Conservation (phyloP, 192 early-diverging fungal genomes). For the Chytriomyces confervae region DNA sequence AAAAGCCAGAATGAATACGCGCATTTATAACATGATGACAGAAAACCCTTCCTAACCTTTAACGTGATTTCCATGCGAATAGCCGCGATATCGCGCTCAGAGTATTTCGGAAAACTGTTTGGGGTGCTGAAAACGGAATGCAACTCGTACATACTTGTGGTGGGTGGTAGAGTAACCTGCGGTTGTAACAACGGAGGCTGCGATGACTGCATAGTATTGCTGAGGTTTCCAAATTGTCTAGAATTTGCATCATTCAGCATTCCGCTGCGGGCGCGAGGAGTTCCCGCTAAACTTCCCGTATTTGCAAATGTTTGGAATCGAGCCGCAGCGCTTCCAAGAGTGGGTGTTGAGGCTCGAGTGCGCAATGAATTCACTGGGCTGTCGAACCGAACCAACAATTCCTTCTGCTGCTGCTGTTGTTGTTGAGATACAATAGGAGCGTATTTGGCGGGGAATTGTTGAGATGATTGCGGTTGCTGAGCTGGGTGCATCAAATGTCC, state of each 20-base stretch:
- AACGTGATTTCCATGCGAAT: constrained; percentile 15
- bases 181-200: background rate
- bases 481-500: background rate
- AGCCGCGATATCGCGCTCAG: constrained; percentile 44
- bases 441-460: background rate
- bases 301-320: background rate
- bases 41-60: constrained; percentile 9
- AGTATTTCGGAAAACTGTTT: constrained; percentile 45
- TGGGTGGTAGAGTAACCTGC: background rate
- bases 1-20: constrained; percentile 1
- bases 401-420: background rate
- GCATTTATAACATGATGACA: background rate
- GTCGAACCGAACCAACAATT: too few relatives aligned
- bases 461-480: background rate
- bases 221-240: too few relatives aligned
- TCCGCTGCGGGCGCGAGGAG: background rate
- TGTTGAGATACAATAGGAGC: background rate
- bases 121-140: constrained; percentile 40
- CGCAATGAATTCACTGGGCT: too few relatives aligned
- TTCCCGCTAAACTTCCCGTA: background rate
- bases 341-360: too few relatives aligned
- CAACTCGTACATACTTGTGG: constrained; percentile 31
- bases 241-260: background rate
- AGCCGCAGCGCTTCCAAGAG: too few relatives aligned
- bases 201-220: too few relatives aligned